Percentiles rank a stretch among this genome's conserved stretches.
Conservation (phyloP, 2,329 filamentous ascomycete genomes). For the Aspergillus alliaceus region DNA sequence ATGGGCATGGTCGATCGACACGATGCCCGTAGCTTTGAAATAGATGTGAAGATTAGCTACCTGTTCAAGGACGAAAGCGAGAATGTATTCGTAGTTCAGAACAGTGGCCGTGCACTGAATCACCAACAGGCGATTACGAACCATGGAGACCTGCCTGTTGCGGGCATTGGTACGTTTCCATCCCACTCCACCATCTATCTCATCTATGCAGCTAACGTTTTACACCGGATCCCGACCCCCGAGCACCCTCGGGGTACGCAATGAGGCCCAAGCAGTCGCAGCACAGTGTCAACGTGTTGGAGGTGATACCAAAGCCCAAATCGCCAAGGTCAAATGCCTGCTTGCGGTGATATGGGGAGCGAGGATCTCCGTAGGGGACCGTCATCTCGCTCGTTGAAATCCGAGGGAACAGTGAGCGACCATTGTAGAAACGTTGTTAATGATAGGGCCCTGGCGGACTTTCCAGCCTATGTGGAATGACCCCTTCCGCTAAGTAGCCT, state of each 20-base stretch:
- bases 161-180: conserved; percentile 73
- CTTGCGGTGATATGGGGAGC: conserved; percentile 64
- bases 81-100: conserved; percentile 70
- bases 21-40: neutral
- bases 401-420: conserved; percentile 63
- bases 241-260: conserved; percentile 56
- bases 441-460: conserved; percentile 64
- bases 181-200: conserved; percentile 67
- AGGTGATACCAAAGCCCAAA: conserved; percentile 60
- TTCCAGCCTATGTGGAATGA: conserved; percentile 68
- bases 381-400: conserved; percentile 67
- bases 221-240: conserved; percentile 52
- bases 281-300: conserved; percentile 65
- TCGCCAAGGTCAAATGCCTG: conserved; percentile 70
- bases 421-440: conserved; percentile 68
- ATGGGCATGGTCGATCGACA: conserved; percentile 39
- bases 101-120: conserved; percentile 69
- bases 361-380: conserved; percentile 48
- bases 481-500: conserved; percentile 66
- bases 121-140: conserved; percentile 62
- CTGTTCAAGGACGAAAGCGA: conserved; percentile 65
- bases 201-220: conserved; percentile 66
- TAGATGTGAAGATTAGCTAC: conserved; percentile 41
- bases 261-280: conserved; percentile 69
- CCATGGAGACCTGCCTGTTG: conserved; percentile 62